These are phyloP conservation scores for Spiraea crenata DNA, from an alignment of 331 rosid species.

Conservation along the genomic window DNA sequence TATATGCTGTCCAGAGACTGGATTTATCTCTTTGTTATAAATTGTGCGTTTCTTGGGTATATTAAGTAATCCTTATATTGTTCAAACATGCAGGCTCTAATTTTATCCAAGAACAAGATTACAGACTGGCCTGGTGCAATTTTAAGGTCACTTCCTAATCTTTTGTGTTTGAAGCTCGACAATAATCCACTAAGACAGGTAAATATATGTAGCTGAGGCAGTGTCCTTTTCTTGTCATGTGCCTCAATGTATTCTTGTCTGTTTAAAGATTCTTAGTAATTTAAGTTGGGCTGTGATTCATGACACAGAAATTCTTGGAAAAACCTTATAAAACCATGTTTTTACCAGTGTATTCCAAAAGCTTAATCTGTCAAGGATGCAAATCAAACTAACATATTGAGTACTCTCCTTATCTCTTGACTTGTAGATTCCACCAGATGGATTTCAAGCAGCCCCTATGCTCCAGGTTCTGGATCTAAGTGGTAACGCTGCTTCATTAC, in stretches of 20 bases:
- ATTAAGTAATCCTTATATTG: constrained; percentile 22
- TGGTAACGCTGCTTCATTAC: constrained; percentile 62
- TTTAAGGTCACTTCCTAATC: constrained; percentile 60
- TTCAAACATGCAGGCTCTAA: constrained; percentile 55
- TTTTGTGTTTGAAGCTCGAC: constrained; percentile 81
- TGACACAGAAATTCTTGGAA: not conserved
- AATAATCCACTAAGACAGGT: constrained; percentile 76
- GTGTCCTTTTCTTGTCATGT: not conserved
- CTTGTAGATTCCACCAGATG: constrained; percentile 74
- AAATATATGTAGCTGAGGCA: constrained; percentile 4
- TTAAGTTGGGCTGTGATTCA: not conserved
- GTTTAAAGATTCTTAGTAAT: not conserved
- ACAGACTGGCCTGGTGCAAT: constrained; percentile 83
- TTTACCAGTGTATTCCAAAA: not conserved
- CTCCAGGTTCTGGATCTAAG: constrained; percentile 81
- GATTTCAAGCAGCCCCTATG: constrained; percentile 66
- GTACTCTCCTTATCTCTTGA: constrained; percentile 25
- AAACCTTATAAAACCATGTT: not conserved
- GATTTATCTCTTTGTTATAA: too few species aligned
- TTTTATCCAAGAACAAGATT: constrained; percentile 79
- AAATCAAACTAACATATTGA: constrained; percentile 11
- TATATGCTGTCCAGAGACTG: not conserved
- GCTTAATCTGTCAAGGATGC: not conserved
- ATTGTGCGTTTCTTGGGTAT: not conserved
- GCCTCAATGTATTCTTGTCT: not conserved